Percentiles rank a stretch among this genome's conserved stretches.
These are phyloP conservation scores for Oryza nivara DNA, from an alignment of 176 grass and related monocot species.

Conservation along the genomic window DNA sequence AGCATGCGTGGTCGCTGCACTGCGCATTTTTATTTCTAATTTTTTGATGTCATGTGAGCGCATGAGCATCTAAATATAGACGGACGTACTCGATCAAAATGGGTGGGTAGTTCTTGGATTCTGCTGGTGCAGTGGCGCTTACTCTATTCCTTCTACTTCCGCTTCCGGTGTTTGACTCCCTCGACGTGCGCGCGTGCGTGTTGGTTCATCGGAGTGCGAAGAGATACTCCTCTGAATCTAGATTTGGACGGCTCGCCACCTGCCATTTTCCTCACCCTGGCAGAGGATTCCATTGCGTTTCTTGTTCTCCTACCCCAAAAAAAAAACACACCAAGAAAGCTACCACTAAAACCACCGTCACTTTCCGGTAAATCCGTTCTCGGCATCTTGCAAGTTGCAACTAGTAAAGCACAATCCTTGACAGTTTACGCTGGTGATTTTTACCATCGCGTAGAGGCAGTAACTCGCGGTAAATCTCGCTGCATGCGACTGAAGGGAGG, in stretches of 20 bases:
- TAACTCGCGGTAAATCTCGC: neutral
- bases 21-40: conserved; percentile 24
- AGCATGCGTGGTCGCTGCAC: conserved; percentile 7
- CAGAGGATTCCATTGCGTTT: neutral
- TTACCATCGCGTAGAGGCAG: neutral
- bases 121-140: neutral
- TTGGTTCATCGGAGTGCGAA: conserved; percentile 38
- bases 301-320: neutral
- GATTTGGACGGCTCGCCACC: conserved; percentile 7
- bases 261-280: neutral
- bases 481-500: neutral
- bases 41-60: conserved; percentile 1
- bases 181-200: neutral
- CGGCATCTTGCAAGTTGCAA: neutral
- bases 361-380: neutral
- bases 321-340: neutral
- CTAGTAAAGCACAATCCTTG: neutral
- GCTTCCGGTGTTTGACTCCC: neutral
- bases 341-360: neutral
- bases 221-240: conserved; percentile 12
- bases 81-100: conserved; percentile 2
- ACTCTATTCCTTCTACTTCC: neutral
- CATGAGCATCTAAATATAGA: conserved; percentile 22
- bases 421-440: neutral
- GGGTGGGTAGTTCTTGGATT: neutral